Percentiles rank a stretch among this genome's conserved stretches.
Evolutionary conservation across 2,329 filamentous ascomycete species (phyloP).

Genomic region (Cordyceps militaris): DNA sequence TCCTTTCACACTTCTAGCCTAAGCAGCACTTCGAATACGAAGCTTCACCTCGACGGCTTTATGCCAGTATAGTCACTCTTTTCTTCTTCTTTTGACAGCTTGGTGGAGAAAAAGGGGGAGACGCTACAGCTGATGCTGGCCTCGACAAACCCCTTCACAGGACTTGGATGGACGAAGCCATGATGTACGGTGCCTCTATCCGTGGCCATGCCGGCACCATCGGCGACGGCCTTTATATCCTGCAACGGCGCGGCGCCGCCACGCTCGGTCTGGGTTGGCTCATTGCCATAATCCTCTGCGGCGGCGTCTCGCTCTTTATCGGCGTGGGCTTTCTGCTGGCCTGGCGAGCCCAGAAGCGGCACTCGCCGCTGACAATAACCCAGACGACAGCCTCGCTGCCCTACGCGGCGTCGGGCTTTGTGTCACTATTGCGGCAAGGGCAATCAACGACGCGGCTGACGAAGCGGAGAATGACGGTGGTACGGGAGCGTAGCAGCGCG

Average conservation of each 20-base stretch:
- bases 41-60: not conserved
- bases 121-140: not conserved
- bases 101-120: not conserved
- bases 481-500: not conserved
- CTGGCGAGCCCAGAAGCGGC: constrained; percentile 26
- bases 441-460: constrained; percentile 23
- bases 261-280: constrained; percentile 30
- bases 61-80: not conserved
- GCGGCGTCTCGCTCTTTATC: constrained; percentile 39
- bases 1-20: not conserved
- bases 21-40: not conserved
- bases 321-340: constrained; percentile 36
- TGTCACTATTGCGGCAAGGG: constrained; percentile 10
- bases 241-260: not conserved
- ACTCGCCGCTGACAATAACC: constrained; percentile 15
- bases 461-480: constrained; percentile 23
- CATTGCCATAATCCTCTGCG: constrained; percentile 40
- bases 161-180: not conserved
- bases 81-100: not conserved
- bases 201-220: not conserved
- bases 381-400: constrained; percentile 7
- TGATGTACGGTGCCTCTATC: not conserved
- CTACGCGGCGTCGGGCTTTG: constrained; percentile 3
- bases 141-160: not conserved
- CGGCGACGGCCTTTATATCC: not conserved